Percentiles rank a stretch among this genome's conserved stretches.
Conservation (phyloP, 768 basidiomycete species). For the Lentinula edodes region DNA sequence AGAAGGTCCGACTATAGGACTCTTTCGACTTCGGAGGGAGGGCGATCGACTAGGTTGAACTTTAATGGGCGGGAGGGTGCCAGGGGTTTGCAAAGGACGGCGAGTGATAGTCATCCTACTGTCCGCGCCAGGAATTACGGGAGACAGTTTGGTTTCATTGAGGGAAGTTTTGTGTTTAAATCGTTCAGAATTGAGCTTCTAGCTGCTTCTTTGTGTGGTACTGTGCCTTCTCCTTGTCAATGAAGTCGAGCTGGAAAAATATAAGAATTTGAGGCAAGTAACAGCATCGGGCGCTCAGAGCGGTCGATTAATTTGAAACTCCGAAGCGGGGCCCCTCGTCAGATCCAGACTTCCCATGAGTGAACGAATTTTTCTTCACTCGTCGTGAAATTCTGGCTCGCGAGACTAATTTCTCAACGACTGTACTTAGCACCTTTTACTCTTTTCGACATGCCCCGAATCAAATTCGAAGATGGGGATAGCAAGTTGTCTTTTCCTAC, state of each 20-base stretch:
- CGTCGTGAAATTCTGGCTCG: too few species aligned
- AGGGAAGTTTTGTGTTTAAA: not conserved
- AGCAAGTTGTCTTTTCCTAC: too few species aligned
- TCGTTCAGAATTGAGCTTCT: not conserved
- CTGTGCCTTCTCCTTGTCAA: slow-evolving; percentile 41
- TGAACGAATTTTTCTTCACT: too few species aligned
- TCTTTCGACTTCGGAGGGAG: slow-evolving; percentile 24
- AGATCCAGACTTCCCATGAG: too few species aligned
- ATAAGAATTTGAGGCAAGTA: not conserved
- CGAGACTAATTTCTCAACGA: too few species aligned
- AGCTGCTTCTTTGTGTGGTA: slow-evolving; percentile 20
- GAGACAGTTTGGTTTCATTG: not conserved
- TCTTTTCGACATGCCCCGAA: too few species aligned
- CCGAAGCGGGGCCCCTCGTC: too few species aligned
- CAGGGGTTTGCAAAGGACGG: slow-evolving; percentile 7
- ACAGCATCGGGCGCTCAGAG: too few species aligned
- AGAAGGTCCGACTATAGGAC: slow-evolving; percentile 38
- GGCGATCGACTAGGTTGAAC: slow-evolving; percentile 14
- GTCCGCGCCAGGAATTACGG: slow-evolving; percentile 3
- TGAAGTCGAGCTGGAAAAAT: slow-evolving; percentile 32
- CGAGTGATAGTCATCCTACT: not conserved
- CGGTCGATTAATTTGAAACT: too few species aligned
- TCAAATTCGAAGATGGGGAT: too few species aligned
- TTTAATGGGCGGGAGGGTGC: slow-evolving; percentile 5
- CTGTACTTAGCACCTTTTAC: too few species aligned